Conservation (phyloP, 1,139 yeast species). For the Geotrichum fermentans region DNA sequence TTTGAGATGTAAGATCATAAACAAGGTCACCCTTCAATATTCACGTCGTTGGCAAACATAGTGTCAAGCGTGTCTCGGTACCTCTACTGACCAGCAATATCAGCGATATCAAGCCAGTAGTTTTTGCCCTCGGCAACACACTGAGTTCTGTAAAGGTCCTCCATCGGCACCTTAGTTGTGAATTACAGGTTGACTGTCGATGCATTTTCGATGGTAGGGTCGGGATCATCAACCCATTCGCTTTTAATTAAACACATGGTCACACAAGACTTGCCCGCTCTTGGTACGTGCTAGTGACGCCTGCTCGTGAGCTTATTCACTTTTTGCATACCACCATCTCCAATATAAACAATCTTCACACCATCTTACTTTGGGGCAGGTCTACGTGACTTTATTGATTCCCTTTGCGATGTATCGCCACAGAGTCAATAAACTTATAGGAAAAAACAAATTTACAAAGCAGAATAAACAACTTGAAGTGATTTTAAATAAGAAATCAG, state of each 20-base stretch:
- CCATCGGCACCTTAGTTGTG: constrained; percentile 18
- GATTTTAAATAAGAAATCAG: constrained; percentile 6
- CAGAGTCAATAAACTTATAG: neutral
- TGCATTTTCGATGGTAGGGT: constrained; percentile 34
- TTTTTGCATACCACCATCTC: too few relatives aligned
- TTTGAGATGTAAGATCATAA: constrained; percentile 77
- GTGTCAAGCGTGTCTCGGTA: constrained; percentile 51
- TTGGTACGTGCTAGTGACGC: constrained; percentile 15
- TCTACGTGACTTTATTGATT: neutral
- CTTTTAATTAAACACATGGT: constrained; percentile 37
- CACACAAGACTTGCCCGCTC: constrained; percentile 36
- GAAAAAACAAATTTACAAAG: neutral
- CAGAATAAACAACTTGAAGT: neutral
- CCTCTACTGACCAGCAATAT: constrained; percentile 41
- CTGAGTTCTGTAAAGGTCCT: constrained; percentile 37
- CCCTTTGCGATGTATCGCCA: neutral
- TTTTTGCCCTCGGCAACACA: constrained; percentile 33
- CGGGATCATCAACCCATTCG: constrained; percentile 36
- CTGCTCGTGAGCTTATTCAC: too few relatives aligned
- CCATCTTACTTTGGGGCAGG: too few relatives aligned
- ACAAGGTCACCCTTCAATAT: constrained; percentile 90
- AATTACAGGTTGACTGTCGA: neutral
- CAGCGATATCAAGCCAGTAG: constrained; percentile 36
- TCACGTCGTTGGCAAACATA: constrained; percentile 57
- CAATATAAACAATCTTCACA: too few relatives aligned